Evolutionary conservation across 1,284 basidiomycete genomes (phyloP), one percentile per base, ranked within the genome.

Genomic region (Moesziomyces sp.): DNA sequence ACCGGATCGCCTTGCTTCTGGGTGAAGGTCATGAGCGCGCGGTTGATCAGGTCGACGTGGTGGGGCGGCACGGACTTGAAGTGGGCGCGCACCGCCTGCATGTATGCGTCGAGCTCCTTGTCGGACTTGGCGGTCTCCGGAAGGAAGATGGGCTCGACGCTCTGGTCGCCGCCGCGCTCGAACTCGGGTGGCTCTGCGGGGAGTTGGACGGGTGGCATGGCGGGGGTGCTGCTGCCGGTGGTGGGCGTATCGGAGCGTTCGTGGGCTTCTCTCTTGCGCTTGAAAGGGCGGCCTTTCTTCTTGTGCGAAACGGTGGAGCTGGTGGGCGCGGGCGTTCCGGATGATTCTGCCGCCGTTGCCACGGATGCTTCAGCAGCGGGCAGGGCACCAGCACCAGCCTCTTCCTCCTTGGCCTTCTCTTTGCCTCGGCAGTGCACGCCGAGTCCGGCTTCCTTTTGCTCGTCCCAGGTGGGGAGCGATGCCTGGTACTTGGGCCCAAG

Each of bases 401-500:
- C 74, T 38, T 68, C 74, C 26, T 76, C 70, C 51, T 63, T 70
- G 58, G 42, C 30, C 43, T 63, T 62, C 18, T 63, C 58, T 42
- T 63, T 66, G 7, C 58, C 26, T 13, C 57, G 56, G 19, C 52
- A 58, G 49, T 69, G 57, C 16, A 63, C 58, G 50, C 74, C 74
- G 7, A 77, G 54, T 42, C 67, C 73, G 3, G 66, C 53, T 43
- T 73, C 75, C 45, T 58, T 47, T 54, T 80, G 80, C 60, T 84
- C 74, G 52, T 80, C 67, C 79, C 80, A 82, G 14, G 75, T 67
- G 23, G 74, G 74, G 28, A 80, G 61, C 34, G 52, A 87, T 9
- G 90, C 91, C 83, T 97, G 95, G 83, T 89, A 97, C 81, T 93
- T 94, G 52, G 90, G 88, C 5, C 94, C 94, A 24, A 93, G 88